A percentile compares a stretch with the other conserved stretches of the same genome.
Evolutionary conservation across 2,329 filamentous ascomycete species (phyloP).

Genomic region (Ophiocordyceps camponoti-floridani): DNA sequence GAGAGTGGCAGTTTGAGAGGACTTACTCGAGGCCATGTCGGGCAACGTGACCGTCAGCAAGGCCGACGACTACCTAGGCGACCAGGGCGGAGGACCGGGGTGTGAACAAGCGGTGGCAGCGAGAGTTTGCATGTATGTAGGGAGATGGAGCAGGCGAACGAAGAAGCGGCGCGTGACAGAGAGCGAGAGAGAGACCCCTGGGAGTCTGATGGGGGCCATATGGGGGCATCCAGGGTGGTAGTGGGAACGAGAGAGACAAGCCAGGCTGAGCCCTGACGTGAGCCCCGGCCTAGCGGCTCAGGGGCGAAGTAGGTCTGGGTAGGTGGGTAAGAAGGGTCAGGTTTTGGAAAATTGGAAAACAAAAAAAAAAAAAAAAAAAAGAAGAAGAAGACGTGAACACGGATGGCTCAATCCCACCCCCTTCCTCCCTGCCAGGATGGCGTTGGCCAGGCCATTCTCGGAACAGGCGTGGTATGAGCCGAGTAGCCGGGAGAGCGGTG

Average conservation of each 20-base stretch:
- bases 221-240: too few species aligned
- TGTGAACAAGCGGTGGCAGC: not conserved
- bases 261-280: too few species aligned
- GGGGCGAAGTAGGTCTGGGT: too few species aligned
- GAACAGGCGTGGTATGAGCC: not conserved
- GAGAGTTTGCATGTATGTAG: too few species aligned
- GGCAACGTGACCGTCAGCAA: conserved; percentile 13
- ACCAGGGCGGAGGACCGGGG: not conserved
- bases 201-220: too few species aligned
- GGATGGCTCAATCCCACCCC: not conserved
- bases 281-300: too few species aligned
- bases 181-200: too few species aligned
- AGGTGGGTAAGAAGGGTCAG: not conserved
- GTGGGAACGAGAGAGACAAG: too few species aligned
- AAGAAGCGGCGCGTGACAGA: not conserved
- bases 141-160: not conserved
- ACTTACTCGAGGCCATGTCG: conserved; percentile 29
- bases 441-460: not conserved
- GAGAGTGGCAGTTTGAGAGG: conserved; percentile 18
- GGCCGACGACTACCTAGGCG: not conserved
- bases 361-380: not conserved
- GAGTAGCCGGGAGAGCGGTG: not conserved
- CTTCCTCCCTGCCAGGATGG: too few species aligned
- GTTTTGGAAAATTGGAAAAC: too few species aligned
- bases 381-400: not conserved